Evolutionary conservation across 768 basidiomycete species (phyloP), one percentile per base, ranked within the genome.

Genomic region (Goffeauzyma gilvescens): DNA sequence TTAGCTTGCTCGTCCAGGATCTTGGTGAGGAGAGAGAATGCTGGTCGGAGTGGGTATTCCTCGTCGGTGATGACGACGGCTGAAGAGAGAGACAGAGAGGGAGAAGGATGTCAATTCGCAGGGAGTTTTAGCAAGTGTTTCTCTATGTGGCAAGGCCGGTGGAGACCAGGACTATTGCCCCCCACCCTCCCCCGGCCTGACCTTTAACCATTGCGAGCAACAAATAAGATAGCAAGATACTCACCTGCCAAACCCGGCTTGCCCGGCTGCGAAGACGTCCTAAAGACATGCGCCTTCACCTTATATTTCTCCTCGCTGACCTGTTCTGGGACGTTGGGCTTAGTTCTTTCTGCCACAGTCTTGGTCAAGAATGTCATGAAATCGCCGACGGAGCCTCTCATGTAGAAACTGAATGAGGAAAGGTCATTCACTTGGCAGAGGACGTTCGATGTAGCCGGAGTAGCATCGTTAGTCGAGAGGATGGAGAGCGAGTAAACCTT

Each of bases 1-100:
- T 78, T 67, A 7, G 74, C 72, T 62, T 90, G 90, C 42, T 96
- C 93, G 51, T 98, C 93, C 28, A 96, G 72, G 15, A 95, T 60
- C 68, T 90, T 95, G 45, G 81, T 78, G 41, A 98, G 69, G 31
- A 98, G 71, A 14, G 90, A 93, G 69, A 95, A 98, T 1, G 87
- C 90, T 5, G 89, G 84, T 44, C 93, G 78, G 42, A 86, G 81
- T 41, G 90, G 93, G 64, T 98, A 98, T 62, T 96, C 93, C 36
- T 81, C 72, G 66, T 95, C 89, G 15, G 87, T 80, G 54, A 96
- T 81, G 53, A 96, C 76, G 42, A 95, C 81, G 46, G 74, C 87
- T 89, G 48, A 30, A 23, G 24, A 5, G 27, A 32, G 21, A 12
- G 17, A 8, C 23, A 17, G 4, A 22, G 27, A 20, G 21, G 3